phyloP scores from a whole-genome alignment of 2,329 filamentous ascomycete species.

The Calonectria henricotiae region DNA sequence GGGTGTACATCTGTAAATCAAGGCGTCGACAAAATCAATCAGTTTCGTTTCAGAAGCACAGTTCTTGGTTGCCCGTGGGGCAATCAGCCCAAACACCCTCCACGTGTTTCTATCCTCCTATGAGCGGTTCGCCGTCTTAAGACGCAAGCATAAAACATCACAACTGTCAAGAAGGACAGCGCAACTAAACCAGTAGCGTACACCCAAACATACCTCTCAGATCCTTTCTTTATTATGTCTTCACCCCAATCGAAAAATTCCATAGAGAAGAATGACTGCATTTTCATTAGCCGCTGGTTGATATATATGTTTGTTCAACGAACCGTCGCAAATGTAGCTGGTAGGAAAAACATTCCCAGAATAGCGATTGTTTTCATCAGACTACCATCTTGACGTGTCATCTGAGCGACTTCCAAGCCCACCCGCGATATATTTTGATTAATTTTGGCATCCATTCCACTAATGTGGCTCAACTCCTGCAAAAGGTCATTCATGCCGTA shows the following conservation, averaged over 20 bases:
- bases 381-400: constrained; percentile 39
- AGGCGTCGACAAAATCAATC: too few relatives aligned
- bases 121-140: too few relatives aligned
- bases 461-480: constrained; percentile 27
- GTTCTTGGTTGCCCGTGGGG: too few relatives aligned
- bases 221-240: not conserved
- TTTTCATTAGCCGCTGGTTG: not conserved
- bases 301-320: not conserved
- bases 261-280: constrained; percentile 22
- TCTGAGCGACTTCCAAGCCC: constrained; percentile 37
- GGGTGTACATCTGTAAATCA: too few relatives aligned
- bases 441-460: constrained; percentile 37
- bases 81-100: too few relatives aligned
- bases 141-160: too few relatives aligned
- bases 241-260: not conserved
- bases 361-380: constrained; percentile 43
- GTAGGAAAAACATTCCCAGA: constrained; percentile 51
- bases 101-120: too few relatives aligned
- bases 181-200: not conserved
- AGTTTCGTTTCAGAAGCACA: too few relatives aligned
- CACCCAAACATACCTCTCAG: not conserved
- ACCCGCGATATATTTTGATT: constrained; percentile 28
- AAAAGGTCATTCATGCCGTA: not conserved
- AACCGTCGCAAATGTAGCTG: constrained; percentile 51
- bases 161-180: not conserved